Evolutionary conservation across 257 asterid genomes (phyloP).

Genomic region (Misopates orontium): DNA sequence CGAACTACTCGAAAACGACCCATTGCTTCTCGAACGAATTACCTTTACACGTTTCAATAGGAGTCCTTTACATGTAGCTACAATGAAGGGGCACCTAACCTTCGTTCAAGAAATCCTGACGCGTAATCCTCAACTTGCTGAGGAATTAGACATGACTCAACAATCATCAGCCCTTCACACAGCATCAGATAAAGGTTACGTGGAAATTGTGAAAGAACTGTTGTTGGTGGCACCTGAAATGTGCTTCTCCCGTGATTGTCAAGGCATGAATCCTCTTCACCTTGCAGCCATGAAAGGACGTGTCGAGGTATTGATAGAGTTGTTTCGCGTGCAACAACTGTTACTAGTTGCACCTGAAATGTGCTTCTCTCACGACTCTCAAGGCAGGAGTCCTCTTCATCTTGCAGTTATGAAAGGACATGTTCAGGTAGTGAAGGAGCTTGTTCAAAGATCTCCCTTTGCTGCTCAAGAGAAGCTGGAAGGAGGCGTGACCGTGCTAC

Average conservation of each 20-base stretch:
- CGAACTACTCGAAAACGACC: conserved; percentile 33
- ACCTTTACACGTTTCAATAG: conserved; percentile 34
- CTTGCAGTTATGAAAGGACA: conserved; percentile 56
- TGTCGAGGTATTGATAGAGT: conserved; percentile 13
- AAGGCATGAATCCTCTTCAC: conserved; percentile 41
- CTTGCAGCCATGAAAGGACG: conserved; percentile 41
- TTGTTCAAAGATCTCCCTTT: conserved; percentile 22
- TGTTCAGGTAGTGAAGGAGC: conserved; percentile 25
- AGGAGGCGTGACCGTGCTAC: conserved; percentile 37
- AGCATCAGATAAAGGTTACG: conserved; percentile 41
- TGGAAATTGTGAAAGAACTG: conserved; percentile 28
- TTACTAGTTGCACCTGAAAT: conserved; percentile 35
- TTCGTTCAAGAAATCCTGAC: conserved; percentile 34
- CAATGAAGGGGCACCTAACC: conserved; percentile 29
- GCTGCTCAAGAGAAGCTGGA: conserved; percentile 44
- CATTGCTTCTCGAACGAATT: conserved; percentile 37
- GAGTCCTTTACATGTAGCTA: conserved; percentile 52
- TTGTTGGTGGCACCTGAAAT: conserved; percentile 22
- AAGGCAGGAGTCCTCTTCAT: conserved; percentile 59
- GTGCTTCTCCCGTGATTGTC: conserved; percentile 31
- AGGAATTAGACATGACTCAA: conserved; percentile 38
- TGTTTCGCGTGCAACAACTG: no score
- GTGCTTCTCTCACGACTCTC: conserved; percentile 42
- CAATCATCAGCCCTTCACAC: conserved; percentile 46
- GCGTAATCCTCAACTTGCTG: conserved; percentile 31